phyloP scores from a whole-genome alignment of 305 asterid species.

The Nicotiana rustica region DNA sequence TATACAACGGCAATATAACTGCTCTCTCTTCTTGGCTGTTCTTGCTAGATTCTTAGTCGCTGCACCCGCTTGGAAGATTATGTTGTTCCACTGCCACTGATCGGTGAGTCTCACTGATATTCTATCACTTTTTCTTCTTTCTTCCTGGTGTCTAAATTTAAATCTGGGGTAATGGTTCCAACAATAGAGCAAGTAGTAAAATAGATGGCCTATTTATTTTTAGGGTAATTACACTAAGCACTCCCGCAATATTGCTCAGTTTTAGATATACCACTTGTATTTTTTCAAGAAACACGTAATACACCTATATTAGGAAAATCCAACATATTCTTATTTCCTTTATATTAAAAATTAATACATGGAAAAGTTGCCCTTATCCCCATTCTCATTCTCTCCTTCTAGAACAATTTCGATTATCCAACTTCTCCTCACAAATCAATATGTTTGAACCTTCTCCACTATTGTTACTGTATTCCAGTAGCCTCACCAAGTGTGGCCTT shows the following conservation, averaged over 20 bases:
- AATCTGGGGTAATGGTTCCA: not conserved
- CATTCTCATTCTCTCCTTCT: too few species aligned
- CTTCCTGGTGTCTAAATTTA: not conserved
- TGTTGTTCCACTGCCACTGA: conserved; percentile 15
- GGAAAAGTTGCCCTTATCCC: too few species aligned
- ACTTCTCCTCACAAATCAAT: conserved; percentile 71
- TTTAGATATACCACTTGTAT: too few species aligned
- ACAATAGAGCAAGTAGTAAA: not conserved
- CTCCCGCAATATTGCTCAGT: too few species aligned
- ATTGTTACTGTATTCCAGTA: conserved; percentile 65
- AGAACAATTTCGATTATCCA: conserved; percentile 75
- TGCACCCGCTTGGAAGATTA: conserved; percentile 23
- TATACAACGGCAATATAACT: not conserved
- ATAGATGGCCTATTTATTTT: too few species aligned
- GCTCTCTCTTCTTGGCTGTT: conserved; percentile 16
- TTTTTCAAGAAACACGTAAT: too few species aligned
- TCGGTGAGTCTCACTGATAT: conserved; percentile 13
- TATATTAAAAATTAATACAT: too few species aligned
- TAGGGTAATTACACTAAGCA: too few species aligned
- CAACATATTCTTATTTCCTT: too few species aligned
- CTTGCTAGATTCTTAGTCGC: conserved; percentile 12
- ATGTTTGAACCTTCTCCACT: conserved; percentile 63
- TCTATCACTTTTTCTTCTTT: not conserved
- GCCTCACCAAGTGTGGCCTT: conserved; percentile 78
- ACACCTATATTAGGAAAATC: too few species aligned